Evolutionary conservation across 1,139 yeast genomes (phyloP).

Genomic region (Kurtzmaniella quercitrusa): DNA sequence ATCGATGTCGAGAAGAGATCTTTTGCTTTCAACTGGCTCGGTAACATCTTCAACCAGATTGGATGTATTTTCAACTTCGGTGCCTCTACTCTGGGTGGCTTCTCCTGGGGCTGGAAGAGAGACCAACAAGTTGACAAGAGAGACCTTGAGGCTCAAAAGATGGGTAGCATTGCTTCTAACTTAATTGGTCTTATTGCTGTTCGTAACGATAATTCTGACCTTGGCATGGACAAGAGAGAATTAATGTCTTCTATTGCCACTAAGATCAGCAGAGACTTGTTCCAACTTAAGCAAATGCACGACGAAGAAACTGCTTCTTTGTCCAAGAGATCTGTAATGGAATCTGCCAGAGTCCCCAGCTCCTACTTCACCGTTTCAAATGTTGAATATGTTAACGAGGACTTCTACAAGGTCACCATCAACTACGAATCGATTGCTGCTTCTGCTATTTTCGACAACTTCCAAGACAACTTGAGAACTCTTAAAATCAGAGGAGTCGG

Average conservation of each 20-base stretch:
- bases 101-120: conserved; percentile 1
- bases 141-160: conserved; percentile 1
- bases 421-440: conserved; percentile 20
- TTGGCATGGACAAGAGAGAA: conserved; percentile 3
- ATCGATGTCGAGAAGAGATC: conserved; percentile 1
- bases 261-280: conserved; percentile 4
- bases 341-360: conserved; percentile 17
- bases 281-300: conserved; percentile 1
- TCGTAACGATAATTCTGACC: conserved; percentile 1
- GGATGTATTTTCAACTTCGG: conserved; percentile 1
- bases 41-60: not conserved
- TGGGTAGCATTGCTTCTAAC: conserved; percentile 4
- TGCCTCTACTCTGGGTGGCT: not conserved
- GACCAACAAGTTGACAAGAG: conserved; percentile 1
- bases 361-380: conserved; percentile 25
- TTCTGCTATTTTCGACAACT: conserved; percentile 17
- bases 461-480: conserved; percentile 18
- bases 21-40: not conserved
- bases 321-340: conserved; percentile 2
- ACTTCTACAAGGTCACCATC: conserved; percentile 25
- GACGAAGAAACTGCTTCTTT: conserved; percentile 3
- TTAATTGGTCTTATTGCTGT: conserved; percentile 5
- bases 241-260: conserved; percentile 1
- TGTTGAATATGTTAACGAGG: conserved; percentile 20
- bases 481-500: conserved; percentile 17